Percentiles rank a stretch among this genome's conserved stretches.
phyloP scores from a whole-genome alignment of 148 eudicot genomes.

The Hydrangea macrophylla region DNA sequence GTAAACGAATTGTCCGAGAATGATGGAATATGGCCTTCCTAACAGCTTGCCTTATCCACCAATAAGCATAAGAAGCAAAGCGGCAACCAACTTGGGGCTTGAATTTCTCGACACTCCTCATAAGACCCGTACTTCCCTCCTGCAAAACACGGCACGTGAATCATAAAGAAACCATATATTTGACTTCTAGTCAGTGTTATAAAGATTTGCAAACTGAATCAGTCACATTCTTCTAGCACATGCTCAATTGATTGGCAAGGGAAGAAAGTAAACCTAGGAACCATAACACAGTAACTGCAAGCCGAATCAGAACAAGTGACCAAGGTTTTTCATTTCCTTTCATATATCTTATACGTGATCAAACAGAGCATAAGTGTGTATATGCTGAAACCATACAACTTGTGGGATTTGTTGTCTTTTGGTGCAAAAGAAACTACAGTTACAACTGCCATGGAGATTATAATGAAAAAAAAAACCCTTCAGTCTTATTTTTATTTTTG shows the following conservation, averaged over 20 bases:
- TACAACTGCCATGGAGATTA: too few relatives aligned
- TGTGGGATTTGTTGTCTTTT: neutral
- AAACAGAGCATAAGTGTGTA: neutral
- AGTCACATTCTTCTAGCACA: neutral
- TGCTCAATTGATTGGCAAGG: constrained; percentile 5
- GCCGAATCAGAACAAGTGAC: neutral
- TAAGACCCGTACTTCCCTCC: constrained; percentile 95
- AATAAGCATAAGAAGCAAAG: constrained; percentile 88
- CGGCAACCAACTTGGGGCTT: constrained; percentile 81
- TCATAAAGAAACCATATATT: neutral
- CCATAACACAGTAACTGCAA: neutral
- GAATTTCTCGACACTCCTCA: constrained; percentile 86
- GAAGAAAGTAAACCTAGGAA: neutral
- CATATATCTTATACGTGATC: neutral
- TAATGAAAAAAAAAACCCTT: too few relatives aligned
- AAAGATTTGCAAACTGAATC: neutral
- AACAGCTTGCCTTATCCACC: constrained; percentile 91
- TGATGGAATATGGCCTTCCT: constrained; percentile 77
- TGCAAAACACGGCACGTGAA: constrained; percentile 30
- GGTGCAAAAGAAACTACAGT: neutral
- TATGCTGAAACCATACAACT: neutral
- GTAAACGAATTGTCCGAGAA: constrained; percentile 82
- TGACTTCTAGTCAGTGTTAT: neutral
- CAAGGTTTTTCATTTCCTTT: neutral
- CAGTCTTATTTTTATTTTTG: too few relatives aligned